Conservation (phyloP, 1,139 yeast species). For the Saccharomyces hybrid region DNA sequence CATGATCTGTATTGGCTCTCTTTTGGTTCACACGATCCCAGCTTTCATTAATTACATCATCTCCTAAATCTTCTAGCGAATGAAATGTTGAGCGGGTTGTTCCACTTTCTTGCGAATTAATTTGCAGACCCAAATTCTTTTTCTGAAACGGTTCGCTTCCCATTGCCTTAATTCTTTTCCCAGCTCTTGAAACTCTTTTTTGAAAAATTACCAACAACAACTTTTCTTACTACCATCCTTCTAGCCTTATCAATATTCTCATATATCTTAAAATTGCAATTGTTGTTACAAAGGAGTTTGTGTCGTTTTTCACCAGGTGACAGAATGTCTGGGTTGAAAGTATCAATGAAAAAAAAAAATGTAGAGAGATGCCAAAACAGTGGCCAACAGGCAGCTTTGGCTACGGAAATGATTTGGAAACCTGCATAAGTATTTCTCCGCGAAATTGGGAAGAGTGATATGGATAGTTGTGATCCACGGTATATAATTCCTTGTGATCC, state of each 20-base stretch:
- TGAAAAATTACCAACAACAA: background rate
- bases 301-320: background rate
- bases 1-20: background rate
- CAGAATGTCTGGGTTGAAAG: background rate
- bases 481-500: background rate
- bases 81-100: background rate
- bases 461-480: too few relatives aligned
- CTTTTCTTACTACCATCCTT: background rate
- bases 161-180: background rate
- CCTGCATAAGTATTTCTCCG: too few relatives aligned
- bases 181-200: background rate
- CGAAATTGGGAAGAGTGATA: too few relatives aligned
- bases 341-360: background rate
- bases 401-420: too few relatives aligned
- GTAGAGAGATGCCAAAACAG: background rate
- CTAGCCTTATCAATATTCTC: background rate
- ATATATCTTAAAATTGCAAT: background rate
- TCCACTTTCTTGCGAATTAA: background rate
- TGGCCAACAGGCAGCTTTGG: background rate
- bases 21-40: background rate
- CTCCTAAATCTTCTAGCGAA: background rate
- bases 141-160: background rate
- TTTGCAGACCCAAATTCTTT: background rate
- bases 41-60: background rate
- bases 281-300: background rate